Evolutionary conservation across 1,139 yeast species (phyloP), one percentile per base, ranked within the genome.

Genomic region (Taphrina flavorubra): DNA sequence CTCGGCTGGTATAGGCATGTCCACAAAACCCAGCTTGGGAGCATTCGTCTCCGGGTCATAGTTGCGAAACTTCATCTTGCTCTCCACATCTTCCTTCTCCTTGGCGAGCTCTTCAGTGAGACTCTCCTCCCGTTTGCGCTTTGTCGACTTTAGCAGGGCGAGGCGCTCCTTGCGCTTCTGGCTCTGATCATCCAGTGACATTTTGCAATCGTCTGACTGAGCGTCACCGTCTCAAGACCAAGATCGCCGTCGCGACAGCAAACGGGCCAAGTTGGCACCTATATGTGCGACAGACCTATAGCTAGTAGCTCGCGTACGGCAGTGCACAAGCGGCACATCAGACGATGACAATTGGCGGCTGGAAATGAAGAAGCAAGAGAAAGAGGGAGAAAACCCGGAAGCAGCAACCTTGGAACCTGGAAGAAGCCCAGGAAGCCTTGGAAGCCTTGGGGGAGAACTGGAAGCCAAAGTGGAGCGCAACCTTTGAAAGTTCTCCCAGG

Each of bases 31-130:
- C 34, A 75, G 71, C 39, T 74, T 74, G 2, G 80, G 77, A 0
- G 75, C 75, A 8, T 76, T 75, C 1, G 75, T 73, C 46, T 75
- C 79, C 6, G 73, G 72, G 71, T 81, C 81, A 68, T 76, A 80
- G 71, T 80, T 81, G 63, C 82, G 74, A 47, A 68, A 68, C 49
- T 39, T 47, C 61, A 46, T 36, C 55, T 53, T 44, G 34, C 51
- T 46, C 47, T 16, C 44, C 13, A 18, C 61, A n/a, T 55, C 60
- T 37, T 16, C 47, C 6, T 42, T 34, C 25, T 55, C 56, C 47
- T 51, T 39, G 14, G 49, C 49, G 16, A 53, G 40, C 58, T 53
- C 58, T 53, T 53, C 58, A 14, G 56, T n/a, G 4, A 25, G 10
- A 14, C 11, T 51, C 18, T 53, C 51, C 11, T 51, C 66, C 13